Evolutionary conservation across 164 flowering plant species (phyloP), one percentile per base, ranked within the genome.

Genomic region (Amborella trichopoda): DNA sequence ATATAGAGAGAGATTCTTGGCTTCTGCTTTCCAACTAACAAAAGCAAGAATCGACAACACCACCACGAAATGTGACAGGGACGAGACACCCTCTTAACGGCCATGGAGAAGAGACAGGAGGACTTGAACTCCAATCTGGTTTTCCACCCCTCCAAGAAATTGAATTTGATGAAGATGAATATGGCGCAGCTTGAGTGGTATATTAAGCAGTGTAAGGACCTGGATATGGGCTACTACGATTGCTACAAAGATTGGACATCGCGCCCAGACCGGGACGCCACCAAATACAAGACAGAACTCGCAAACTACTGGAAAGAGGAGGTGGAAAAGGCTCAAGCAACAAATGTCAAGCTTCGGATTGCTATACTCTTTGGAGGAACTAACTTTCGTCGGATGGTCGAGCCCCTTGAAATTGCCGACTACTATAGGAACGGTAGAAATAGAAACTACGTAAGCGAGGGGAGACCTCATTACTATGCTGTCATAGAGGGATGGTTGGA

Each of bases 331-430:
- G 75, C 45, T 11, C 61, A 54, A 26, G 27, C 61, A 67, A 48
- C 66, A 56, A 5, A 51, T 43, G 0, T 0, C 28, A n/a, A n/a
- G 0, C 48, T 71, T 18, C 60, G 50, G 2, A 54, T 22, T 0
- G 37, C 65, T 1, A 65, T 67, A 71, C 60, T 73, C 11, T 55
- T 13, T 46, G 66, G 46, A 1, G 76, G 75, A 6, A 73, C 71
- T 3, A 67, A 57, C 20, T 76, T 61, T 42, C 58, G 78, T n/a
- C n/a, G n/a, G n/a, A n/a, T n/a, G n/a, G n/a, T n/a, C n/a, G n/a
- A n/a, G n/a, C n/a, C n/a, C n/a, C 76, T 76, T 11, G 60, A 73
- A 33, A 76, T 76, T 12, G 81, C 78, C 17, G 72, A 62, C 0
- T 57, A 61, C 62, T 73, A 71, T 42, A 49, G 12, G 26, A 36